Evolutionary conservation across 176 grass and related monocot genomes (phyloP).

Genomic region (Dactylis glomerata): DNA sequence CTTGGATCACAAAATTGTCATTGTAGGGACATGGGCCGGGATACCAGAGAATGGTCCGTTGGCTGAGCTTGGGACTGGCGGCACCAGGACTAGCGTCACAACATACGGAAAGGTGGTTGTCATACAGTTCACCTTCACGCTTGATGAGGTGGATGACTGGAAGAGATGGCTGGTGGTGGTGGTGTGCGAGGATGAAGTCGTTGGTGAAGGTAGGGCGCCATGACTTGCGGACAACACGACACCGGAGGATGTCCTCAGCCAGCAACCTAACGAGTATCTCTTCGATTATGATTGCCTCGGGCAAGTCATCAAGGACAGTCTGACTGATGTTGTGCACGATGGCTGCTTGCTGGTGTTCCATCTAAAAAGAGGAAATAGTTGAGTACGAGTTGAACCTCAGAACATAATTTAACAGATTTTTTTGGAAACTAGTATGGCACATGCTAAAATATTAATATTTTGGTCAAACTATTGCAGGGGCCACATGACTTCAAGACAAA

Average conservation of each 20-base stretch:
- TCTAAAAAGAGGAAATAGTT: neutral
- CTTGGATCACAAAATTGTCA: neutral
- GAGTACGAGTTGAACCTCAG: too few relatives aligned
- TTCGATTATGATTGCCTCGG: neutral
- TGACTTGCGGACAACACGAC: neutral
- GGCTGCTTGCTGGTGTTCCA: neutral
- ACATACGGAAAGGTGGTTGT: neutral
- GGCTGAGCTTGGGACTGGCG: neutral
- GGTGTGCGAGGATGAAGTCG: neutral
- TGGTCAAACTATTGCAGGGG: too few relatives aligned
- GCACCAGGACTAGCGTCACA: neutral
- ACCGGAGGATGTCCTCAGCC: neutral
- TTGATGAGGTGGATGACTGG: neutral
- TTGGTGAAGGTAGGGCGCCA: neutral
- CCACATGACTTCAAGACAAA: too few relatives aligned
- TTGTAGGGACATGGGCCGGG: neutral
- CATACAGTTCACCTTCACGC: neutral
- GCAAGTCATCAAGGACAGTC: neutral
- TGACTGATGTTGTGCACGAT: neutral
- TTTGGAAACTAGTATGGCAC: too few relatives aligned
- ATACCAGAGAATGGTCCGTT: neutral
- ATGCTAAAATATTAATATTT: too few relatives aligned
- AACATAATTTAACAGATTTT: too few relatives aligned
- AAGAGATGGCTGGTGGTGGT: neutral
- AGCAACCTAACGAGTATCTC: neutral